These are phyloP conservation scores for Tinospora cordifolia DNA, from an alignment of 164 flowering plant species.

Conservation along the genomic window DNA sequence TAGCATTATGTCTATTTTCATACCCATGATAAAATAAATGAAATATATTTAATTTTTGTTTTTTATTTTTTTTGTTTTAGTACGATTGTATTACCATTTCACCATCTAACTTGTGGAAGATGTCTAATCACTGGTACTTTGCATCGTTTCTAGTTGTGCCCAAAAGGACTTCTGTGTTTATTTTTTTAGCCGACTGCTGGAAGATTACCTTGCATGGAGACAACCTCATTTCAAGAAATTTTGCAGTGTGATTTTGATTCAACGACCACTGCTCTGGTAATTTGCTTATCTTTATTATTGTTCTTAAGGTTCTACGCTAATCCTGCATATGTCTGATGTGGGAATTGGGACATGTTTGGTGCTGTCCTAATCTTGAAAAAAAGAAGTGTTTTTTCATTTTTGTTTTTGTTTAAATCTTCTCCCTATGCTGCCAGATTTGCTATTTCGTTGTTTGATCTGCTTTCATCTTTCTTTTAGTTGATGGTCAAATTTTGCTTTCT, in stretches of 20 bases:
- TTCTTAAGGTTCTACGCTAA: background rate
- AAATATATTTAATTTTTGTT: background rate
- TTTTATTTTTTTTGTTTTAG: background rate
- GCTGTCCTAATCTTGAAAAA: background rate
- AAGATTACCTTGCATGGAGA: constrained; percentile 71
- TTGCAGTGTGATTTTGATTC: background rate
- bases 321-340: background rate
- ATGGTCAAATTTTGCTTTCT: background rate
- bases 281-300: too few species aligned
- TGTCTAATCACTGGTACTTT: background rate
- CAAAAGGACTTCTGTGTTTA: constrained; percentile 58
- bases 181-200: constrained; percentile 65
- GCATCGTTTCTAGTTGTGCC: constrained; percentile 57
- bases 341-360: background rate
- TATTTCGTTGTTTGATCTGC: background rate
- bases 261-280: background rate
- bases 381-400: background rate
- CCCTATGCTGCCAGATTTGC: background rate
- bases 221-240: constrained; percentile 29
- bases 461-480: background rate
- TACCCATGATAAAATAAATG: background rate
- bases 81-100: background rate
- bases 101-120: background rate
- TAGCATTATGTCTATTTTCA: background rate
- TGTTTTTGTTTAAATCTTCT: too few species aligned